Evolutionary conservation across 768 basidiomycete species (phyloP), one percentile per base, ranked within the genome.

Genomic region (Astraeus odoratus): DNA sequence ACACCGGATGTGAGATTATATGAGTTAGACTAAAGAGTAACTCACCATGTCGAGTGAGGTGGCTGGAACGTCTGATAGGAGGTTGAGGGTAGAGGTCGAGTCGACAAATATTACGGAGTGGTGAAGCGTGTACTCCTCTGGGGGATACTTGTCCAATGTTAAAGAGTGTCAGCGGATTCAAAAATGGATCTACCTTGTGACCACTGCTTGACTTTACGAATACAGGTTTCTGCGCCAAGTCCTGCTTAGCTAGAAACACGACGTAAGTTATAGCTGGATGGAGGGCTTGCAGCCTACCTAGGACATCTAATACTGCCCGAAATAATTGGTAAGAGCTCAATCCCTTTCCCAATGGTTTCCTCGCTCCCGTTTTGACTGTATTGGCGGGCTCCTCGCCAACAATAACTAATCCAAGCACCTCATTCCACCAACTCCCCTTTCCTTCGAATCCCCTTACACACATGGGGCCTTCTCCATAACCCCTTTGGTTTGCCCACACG

Each of bases 321-420:
- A 97, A 85, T 23, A 95, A 70, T 58, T 94, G 92, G 65, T 95
- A 96, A 18, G 88, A 87, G 49, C 89, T 93, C 53, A 97, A 59
- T 2, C 91, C 87, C 45, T 75, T 78, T 5, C 90, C 94, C 2
- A 94, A 57, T 0, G 81, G 74, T 56, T 72, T 80, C 43, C 79
- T 69, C 42, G 67, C 70, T 22, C 52, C 29, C 8, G 35, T 45
- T 51, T 66, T 57, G 30, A 54, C 47, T 41, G 61, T 52, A 2
- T 56, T 61, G 13, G 59, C 56, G 1, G 64, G 52, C 43, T 86
- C 83, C 51, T 89, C 87, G 3, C 92, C 93, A 27, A 68, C 64
- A 45, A 89, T 62, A 30, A 88, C 55, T 31, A 80, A 51, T 24
- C 73, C 77, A 20, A 91, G 60, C 1, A 91, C 51, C 1, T 74